These are phyloP conservation scores for Pythium biforme DNA, from an alignment of 352 stramenopile genomes.

Conservation along the genomic window DNA sequence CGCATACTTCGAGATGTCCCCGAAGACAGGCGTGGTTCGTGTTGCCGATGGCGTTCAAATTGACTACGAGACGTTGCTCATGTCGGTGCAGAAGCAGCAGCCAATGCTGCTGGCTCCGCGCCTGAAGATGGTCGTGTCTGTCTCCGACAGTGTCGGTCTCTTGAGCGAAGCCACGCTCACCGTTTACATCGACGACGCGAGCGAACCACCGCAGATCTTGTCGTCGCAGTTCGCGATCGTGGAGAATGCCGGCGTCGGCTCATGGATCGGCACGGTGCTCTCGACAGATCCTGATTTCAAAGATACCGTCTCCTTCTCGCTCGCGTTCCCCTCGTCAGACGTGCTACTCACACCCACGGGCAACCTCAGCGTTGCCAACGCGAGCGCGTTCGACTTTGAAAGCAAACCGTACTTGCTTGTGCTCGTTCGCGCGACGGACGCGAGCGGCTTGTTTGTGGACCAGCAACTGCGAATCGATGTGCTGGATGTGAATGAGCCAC, in stretches of 20 bases:
- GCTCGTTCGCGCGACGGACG: slow-evolving; percentile 37
- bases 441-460: slow-evolving; percentile 35
- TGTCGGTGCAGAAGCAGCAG: slow-evolving; percentile 29
- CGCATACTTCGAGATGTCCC: slow-evolving; percentile 16
- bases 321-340: slow-evolving; percentile 32
- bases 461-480: slow-evolving; percentile 43
- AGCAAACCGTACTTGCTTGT: slow-evolving; percentile 35
- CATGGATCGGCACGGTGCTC: slow-evolving; percentile 39
- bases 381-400: slow-evolving; percentile 48
- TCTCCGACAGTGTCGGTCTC: slow-evolving; percentile 38
- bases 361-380: slow-evolving; percentile 41
- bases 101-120: slow-evolving; percentile 4
- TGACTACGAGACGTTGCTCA: slow-evolving; percentile 41
- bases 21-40: slow-evolving; percentile 23
- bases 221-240: slow-evolving; percentile 37
- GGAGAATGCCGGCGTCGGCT: slow-evolving; percentile 44
- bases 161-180: slow-evolving; percentile 35
- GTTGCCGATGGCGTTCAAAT: slow-evolving; percentile 24
- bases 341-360: slow-evolving; percentile 38
- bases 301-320: slow-evolving; percentile 33
- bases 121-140: slow-evolving; percentile 25
- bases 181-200: slow-evolving; percentile 52
- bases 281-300: slow-evolving; percentile 36
- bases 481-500: slow-evolving; percentile 53
- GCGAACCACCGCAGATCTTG: slow-evolving; percentile 39